phyloP scores from a whole-genome alignment of 1,139 yeast species.

The Pichiaceae sp. region DNA sequence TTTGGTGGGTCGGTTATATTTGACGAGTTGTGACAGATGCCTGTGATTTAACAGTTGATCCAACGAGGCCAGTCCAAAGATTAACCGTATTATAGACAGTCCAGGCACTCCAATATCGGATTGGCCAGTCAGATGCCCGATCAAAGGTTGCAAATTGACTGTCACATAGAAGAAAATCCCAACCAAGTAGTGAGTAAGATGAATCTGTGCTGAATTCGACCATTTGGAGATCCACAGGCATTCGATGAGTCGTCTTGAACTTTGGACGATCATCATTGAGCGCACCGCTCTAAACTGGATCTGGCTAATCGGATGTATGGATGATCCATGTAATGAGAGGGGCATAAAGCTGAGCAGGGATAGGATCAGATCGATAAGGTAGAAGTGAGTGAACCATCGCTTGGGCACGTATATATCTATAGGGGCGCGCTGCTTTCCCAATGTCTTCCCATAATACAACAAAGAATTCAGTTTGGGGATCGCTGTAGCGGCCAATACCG shows the following conservation, averaged over 20 bases:
- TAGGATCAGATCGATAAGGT: constrained; percentile 26
- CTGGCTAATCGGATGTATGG: too few relatives aligned
- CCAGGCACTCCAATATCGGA: constrained; percentile 3
- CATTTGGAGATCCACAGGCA: constrained; percentile 43
- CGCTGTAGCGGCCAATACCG: constrained; percentile 12
- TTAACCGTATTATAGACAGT: constrained; percentile 5
- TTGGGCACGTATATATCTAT: constrained; percentile 36
- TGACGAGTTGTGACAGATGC: constrained; percentile 50
- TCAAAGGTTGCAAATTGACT: constrained; percentile 25
- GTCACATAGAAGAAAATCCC: constrained; percentile 61
- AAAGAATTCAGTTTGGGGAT: constrained; percentile 12
- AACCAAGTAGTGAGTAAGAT: constrained; percentile 65
- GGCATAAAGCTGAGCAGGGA: too few relatives aligned
- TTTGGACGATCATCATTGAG: constrained; percentile 38
- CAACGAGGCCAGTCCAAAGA: constrained; percentile 37
- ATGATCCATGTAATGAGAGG: too few relatives aligned
- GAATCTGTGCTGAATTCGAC: constrained; percentile 48
- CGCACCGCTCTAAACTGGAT: too few relatives aligned
- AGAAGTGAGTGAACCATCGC: constrained; percentile 40
- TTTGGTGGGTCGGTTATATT: constrained; percentile 57
- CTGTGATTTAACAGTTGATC: constrained; percentile 55
- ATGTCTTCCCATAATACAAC: constrained; percentile 24
- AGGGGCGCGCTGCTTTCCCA: constrained; percentile 2
- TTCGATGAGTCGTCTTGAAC: constrained; percentile 57
- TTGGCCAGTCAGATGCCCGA: constrained; percentile 2